Conservation (phyloP, 2,329 filamentous ascomycete species). For the Pseudopithomyces maydicus region DNA sequence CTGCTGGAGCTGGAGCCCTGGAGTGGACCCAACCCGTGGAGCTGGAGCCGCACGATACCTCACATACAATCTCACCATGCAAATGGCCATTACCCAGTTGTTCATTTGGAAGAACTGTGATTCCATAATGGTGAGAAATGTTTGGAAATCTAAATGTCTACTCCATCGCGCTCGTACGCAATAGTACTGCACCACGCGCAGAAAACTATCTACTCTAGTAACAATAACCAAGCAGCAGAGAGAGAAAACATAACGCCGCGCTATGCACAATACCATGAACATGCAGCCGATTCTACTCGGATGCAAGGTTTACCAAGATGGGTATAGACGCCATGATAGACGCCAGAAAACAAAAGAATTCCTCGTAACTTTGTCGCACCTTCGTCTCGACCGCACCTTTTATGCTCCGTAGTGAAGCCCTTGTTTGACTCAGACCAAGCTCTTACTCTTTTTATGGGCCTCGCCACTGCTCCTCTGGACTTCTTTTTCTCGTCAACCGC, state of each 20-base stretch:
- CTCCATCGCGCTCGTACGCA: no score
- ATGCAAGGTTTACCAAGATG: neutral
- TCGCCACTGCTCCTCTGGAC: neutral
- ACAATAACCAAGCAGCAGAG: neutral
- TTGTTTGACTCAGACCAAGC: neutral
- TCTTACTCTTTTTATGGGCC: slow-evolving; percentile 4
- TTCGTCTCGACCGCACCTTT: neutral
- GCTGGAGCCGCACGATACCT: no score
- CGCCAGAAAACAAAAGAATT: neutral
- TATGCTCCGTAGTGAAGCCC: neutral
- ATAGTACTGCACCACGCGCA: no score
- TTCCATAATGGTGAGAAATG: no score
- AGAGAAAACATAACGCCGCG: slow-evolving; percentile 1
- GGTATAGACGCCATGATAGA: slow-evolving; percentile 1
- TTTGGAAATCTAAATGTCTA: no score
- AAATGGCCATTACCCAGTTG: no score
- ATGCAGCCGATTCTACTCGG: neutral
- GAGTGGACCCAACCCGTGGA: no score
- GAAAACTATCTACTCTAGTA: neutral
- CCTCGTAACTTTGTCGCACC: neutral
- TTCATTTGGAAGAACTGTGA: no score
- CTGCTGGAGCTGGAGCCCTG: neutral
- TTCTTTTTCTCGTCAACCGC: neutral
- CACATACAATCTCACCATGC: no score
- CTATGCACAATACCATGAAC: slow-evolving; percentile 2